Evolutionary conservation across 257 asterid species (phyloP), one percentile per base, ranked within the genome.

Genomic region (Capsicum rhomboideum): DNA sequence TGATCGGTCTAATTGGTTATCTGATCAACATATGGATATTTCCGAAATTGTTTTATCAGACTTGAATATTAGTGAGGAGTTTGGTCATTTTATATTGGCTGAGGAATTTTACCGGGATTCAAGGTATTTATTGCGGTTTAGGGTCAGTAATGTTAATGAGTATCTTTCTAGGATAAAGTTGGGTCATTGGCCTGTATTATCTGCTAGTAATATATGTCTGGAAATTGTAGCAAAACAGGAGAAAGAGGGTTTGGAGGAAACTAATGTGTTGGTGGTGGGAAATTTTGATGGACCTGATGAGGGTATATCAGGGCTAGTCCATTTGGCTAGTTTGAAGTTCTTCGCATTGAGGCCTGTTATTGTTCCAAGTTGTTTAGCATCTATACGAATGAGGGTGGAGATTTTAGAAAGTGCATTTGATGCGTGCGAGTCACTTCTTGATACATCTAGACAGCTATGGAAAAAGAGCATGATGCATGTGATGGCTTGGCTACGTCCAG

Each of bases 401-500:
- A 90, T 96, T 89, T 78, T 93, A 78, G 84, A 81, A 84, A 82
- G 87, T 44, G 85, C 88, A 12, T 93, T 96, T 89, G 91, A 90
- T 85, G 94, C 92, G 84, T 93, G 98, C 49, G 93, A 88, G 80
- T 91, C 98, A 16, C 94, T 96, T 83, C 92, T 92, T 79, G 97
- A 94, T 86, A 89, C 87, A 84, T 85, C 96, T 0, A 90, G 97
- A 90, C 94, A 90, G 83, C 87, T 89, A n/a, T 96, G 99, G 99
- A 96, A 93, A 85, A 94, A 84, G 91, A 96, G 98, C 89, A 92
- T 96, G 98, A 89, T 92, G 90, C 88, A 67, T 88, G 91, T 93
- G 68, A 96, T 94, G 97, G 89, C 95, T 69, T 96, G 99, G 98
- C 88, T 94, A 86, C 92, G 98, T 83, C 99, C 98, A 0, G 99